phyloP scores from a whole-genome alignment of 805 yeast species.

The Cyberlindnera americana region DNA sequence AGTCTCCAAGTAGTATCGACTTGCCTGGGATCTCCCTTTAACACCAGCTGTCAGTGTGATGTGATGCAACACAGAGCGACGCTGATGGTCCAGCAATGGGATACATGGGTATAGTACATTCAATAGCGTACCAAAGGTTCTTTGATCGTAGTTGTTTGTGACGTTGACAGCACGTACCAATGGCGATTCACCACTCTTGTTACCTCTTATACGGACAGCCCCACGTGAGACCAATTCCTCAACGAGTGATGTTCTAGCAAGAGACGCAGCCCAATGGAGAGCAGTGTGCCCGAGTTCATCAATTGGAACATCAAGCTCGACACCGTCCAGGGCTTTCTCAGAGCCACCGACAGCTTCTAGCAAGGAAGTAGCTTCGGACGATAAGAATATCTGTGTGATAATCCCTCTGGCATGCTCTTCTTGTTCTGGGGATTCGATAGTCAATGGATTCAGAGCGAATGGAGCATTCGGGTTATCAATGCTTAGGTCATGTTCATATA shows the following conservation, averaged over 20 bases:
- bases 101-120: slow-evolving; percentile 74
- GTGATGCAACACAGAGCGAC: slow-evolving; percentile 83
- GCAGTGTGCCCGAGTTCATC: slow-evolving; percentile 94
- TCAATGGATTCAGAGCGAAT: slow-evolving; percentile 46
- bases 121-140: slow-evolving; percentile 67
- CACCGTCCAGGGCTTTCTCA: slow-evolving; percentile 27
- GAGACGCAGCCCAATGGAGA: slow-evolving; percentile 92
- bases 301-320: slow-evolving; percentile 77
- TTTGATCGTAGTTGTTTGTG: slow-evolving; percentile 76
- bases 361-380: slow-evolving; percentile 33
- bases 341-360: slow-evolving; percentile 30
- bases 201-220: slow-evolving; percentile 69
- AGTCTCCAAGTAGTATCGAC: slow-evolving; percentile 68
- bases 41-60: slow-evolving; percentile 78
- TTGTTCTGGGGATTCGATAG: slow-evolving; percentile 28
- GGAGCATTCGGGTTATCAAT: slow-evolving; percentile 43
- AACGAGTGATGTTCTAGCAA: slow-evolving; percentile 73
- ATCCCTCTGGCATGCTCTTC: slow-evolving; percentile 41
- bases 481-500: slow-evolving; percentile 36
- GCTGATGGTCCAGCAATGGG: slow-evolving; percentile 59
- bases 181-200: slow-evolving; percentile 84
- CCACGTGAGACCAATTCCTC: slow-evolving; percentile 63
- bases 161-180: slow-evolving; percentile 79
- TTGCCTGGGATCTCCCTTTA: slow-evolving; percentile 67
- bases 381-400: slow-evolving; percentile 49